phyloP scores from a whole-genome alignment of 257 asterid genomes.

The Paulownia fortunei region DNA sequence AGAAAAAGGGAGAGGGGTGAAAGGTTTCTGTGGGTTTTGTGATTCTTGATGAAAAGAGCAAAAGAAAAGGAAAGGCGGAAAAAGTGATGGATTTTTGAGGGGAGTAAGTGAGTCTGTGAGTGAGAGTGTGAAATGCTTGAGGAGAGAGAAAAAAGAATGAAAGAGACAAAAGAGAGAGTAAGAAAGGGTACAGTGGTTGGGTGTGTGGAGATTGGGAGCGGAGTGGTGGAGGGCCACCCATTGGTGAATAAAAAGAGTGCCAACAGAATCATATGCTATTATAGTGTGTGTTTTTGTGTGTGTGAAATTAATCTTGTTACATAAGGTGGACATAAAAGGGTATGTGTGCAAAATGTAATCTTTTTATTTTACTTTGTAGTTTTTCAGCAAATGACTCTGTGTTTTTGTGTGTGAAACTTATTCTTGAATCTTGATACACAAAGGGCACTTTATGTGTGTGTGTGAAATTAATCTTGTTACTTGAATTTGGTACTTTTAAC shows the following conservation, averaged over 20 bases:
- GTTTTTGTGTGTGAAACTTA: neutral
- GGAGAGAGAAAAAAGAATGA: constrained; percentile 30
- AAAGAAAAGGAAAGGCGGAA: constrained; percentile 25
- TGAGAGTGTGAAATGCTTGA: constrained; percentile 7
- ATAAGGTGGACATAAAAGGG: neutral
- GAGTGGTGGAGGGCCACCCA: constrained; percentile 35
- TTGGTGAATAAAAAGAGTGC: constrained; percentile 1
- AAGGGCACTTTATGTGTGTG: neutral
- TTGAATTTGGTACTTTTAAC: neutral
- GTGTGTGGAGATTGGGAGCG: constrained; percentile 3
- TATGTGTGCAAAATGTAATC: neutral
- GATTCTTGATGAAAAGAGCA: constrained; percentile 51
- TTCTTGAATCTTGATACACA: too few species aligned
- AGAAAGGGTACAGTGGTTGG: constrained; percentile 23
- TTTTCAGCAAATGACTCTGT: neutral
- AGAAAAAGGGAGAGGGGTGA: constrained; percentile 32
- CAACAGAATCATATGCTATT: constrained; percentile 35
- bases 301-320: neutral
- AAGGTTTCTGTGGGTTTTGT: constrained; percentile 44
- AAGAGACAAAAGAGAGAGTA: constrained; percentile 29
- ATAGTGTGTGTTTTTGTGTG: neutral
- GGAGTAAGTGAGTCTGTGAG: constrained; percentile 40
- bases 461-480: neutral
- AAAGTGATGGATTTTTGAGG: constrained; percentile 54
- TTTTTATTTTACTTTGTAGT: neutral